Evolutionary conservation across 768 basidiomycete species (phyloP), one percentile per base, ranked within the genome.

Genomic region (Cubamyces lactineus): DNA sequence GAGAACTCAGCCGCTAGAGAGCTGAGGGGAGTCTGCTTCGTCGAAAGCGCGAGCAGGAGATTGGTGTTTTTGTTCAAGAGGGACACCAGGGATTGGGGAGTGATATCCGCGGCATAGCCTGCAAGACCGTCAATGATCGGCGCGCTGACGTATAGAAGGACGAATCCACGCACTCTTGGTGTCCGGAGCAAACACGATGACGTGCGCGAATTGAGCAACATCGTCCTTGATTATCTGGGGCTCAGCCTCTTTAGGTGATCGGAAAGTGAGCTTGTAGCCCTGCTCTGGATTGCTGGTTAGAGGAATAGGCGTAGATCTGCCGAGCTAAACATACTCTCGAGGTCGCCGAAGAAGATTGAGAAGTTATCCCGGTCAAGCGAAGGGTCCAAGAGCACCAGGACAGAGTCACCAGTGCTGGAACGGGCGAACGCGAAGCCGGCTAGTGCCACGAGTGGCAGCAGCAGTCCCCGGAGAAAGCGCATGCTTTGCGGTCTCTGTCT

Each of bases 1-100:
- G 91, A 91, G 80, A 98, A 98, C 78, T 99, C 97, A 51, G 92
- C 74, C 0, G 94, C 92, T 57, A 96, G 84, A 13, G 89, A 84
- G 13, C 86, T 81, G 11, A 96, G 78, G 43, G 91, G 79, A 2
- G 87, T 87, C 75, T 89, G 84, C 76, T 84, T 88, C 67, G 89
- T 78, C 1, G 92, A 89, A 61, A 96, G 83, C 2, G 89, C 85
- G 67, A 97, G 76, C 66, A 99, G 84, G 58, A 98, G 78, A 78
- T 98, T 97, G 57, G 91, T 87, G 63, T 85, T 80, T 62, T 82
- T 82, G 26, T 85, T 78, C 30, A 93, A 78, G 53, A 94, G 84
- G 24, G 81, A 73, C 41, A 94, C 84, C 26, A 98, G 80, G 13
- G 87, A 82, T 72, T 96, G 92, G 1, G 91, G 95, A 2, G 87